These are phyloP conservation scores for Malus hybrid DNA, from an alignment of 331 rosid genomes.

Conservation along the genomic window DNA sequence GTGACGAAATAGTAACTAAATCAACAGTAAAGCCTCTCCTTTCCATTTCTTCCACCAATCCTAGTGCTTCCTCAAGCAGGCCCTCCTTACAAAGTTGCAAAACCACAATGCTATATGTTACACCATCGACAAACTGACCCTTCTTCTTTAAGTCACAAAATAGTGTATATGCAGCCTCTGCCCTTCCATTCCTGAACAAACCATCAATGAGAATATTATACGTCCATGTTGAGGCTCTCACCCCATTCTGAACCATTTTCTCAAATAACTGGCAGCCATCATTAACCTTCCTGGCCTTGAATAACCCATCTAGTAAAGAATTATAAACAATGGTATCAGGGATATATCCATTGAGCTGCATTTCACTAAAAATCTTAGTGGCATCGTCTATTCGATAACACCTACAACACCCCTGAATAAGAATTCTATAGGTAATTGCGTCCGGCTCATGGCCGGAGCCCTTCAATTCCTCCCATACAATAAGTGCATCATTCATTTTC, in stretches of 20 bases:
- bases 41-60: constrained; percentile 89
- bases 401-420: constrained; percentile 66
- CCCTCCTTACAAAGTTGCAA: constrained; percentile 71
- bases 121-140: constrained; percentile 74
- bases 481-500: constrained; percentile 61
- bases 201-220: no score
- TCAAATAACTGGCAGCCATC: no score
- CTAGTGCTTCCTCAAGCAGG: constrained; percentile 56
- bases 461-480: constrained; percentile 67
- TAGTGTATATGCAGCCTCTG: no score
- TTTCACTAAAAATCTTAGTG: constrained; percentile 44
- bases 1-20: constrained; percentile 60
- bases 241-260: no score
- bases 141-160: constrained; percentile 15
- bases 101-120: constrained; percentile 77
- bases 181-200: no score
- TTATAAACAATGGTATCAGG: constrained; percentile 57
- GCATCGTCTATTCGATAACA: constrained; percentile 58
- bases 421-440: constrained; percentile 45
- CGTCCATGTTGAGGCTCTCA: no score
- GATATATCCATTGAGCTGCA: constrained; percentile 52
- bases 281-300: constrained; percentile 43
- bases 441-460: constrained; percentile 67
- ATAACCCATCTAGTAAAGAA: constrained; percentile 58
- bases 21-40: constrained; percentile 68